These are phyloP conservation scores for Lactifluus piperatus DNA, from an alignment of 768 basidiomycete species.

Conservation along the genomic window DNA sequence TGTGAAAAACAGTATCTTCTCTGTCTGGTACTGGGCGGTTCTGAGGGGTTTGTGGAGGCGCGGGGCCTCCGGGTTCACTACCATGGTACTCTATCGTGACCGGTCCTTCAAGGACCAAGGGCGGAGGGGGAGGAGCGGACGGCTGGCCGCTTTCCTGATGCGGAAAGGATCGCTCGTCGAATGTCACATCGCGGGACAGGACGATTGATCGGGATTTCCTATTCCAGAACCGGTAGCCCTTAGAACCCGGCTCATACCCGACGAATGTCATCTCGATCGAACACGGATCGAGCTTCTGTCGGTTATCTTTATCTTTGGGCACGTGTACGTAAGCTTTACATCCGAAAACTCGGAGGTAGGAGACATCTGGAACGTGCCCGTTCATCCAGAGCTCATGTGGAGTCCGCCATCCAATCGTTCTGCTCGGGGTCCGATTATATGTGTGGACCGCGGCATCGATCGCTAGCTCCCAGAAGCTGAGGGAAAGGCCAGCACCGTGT, in stretches of 20 bases:
- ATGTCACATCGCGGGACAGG: background rate
- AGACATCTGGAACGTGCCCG: constrained; percentile 18
- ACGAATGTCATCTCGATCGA: background rate
- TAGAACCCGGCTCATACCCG: constrained; percentile 13
- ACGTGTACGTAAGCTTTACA: constrained; percentile 14
- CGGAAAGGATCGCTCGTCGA: background rate
- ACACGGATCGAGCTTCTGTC: background rate
- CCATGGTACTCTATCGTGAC: background rate
- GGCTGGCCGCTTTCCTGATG: too few species aligned
- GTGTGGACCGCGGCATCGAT: constrained; percentile 30
- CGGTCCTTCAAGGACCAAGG: background rate
- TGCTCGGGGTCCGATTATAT: constrained; percentile 28
- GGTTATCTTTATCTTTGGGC: background rate
- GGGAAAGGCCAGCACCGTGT: constrained; percentile 29
- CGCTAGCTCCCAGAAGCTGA: constrained; percentile 34
- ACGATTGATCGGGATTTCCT: background rate
- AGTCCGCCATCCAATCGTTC: constrained; percentile 21
- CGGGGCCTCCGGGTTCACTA: too few species aligned
- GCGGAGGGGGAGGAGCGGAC: too few species aligned
- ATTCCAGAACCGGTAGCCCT: background rate
- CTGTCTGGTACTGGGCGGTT: too few species aligned
- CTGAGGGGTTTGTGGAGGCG: too few species aligned
- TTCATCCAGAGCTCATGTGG: constrained; percentile 19
- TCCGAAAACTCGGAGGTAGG: too few species aligned
- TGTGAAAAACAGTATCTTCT: too few species aligned